Evolutionary conservation across 345 rosid genomes (phyloP), one percentile per base, ranked within the genome.

Genomic region (Salix caprea): DNA sequence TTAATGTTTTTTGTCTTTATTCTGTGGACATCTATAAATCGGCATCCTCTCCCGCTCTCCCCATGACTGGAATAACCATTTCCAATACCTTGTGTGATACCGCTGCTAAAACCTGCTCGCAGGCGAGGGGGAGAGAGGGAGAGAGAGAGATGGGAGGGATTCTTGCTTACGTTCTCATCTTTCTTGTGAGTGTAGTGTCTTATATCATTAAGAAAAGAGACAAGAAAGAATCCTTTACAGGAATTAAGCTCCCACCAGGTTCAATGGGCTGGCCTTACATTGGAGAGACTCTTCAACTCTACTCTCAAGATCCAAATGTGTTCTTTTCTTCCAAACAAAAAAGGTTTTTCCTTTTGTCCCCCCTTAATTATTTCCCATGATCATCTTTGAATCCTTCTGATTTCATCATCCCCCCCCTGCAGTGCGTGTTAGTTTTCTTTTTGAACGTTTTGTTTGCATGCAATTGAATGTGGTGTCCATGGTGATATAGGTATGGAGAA

Each of bases 241-340:
- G 80, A 70, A 44, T 68, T 30, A 80, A 83, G 79, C 92, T 89
- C 56, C 94, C 91, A 79, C 92, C 94, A 0, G 94, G 94, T 52
- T 87, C 92, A 77, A 80, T 91, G 94, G 94, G 94, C 19, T 91
- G 90, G 91, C 92, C 92, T 77, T 78, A 83, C 79, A 82, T 88
- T 39, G 94, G 94, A 71, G 90, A 91, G 76, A 91, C 94, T 39
- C 89, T 89, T 21, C 91, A 87, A 73, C 90, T 89, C 77, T 91
- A 91, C 78, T 88, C 92, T 69, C 87, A 83, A 71, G 90, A 91
- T 84, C 94, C 94, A 21, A 88, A 85, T 76, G 68, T 86, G 9
- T 88, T 91, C 88, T 88, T 89, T 61, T 75, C 87, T 6, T 14
- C 86, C 79, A 91, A 86, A 82, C 90, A 88, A 76, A 86, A 82